Percentiles rank a stretch among this genome's conserved stretches.
These are phyloP conservation scores for Boletus sp. DNA, from an alignment of 1,284 basidiomycete species.

Conservation along the genomic window DNA sequence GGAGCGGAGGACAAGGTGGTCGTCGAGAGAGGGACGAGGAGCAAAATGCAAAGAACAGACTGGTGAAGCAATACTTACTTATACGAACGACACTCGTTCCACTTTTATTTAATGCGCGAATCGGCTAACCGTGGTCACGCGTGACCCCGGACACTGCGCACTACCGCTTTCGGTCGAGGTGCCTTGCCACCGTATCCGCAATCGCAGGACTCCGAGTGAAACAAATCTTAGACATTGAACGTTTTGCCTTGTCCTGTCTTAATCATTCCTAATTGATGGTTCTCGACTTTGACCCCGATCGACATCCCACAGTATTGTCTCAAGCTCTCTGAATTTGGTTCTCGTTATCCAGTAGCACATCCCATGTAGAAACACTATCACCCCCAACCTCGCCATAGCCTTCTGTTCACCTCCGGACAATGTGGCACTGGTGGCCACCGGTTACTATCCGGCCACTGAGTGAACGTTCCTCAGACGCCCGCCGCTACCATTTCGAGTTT, in stretches of 20 bases:
- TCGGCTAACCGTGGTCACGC: conserved; percentile 15
- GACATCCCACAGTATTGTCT: too few species aligned
- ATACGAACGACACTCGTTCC: conserved; percentile 27
- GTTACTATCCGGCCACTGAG: not conserved
- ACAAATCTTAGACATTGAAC: too few species aligned
- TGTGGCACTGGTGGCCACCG: not conserved
- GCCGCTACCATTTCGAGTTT: not conserved
- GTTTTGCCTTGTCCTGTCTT: too few species aligned
- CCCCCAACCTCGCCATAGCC: not conserved
- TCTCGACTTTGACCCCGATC: too few species aligned
- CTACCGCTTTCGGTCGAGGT: conserved; percentile 5
- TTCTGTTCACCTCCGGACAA: not conserved
- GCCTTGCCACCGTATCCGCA: too few species aligned
- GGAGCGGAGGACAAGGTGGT: not conserved
- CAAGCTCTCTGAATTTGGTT: too few species aligned
- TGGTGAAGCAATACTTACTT: not conserved
- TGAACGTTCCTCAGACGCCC: conserved; percentile 8
- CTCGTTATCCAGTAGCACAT: too few species aligned
- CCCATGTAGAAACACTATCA: not conserved
- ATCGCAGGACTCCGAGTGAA: too few species aligned
- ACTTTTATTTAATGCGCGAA: conserved; percentile 24
- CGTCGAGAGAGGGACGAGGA: not conserved
- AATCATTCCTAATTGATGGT: too few species aligned
- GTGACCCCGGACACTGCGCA: conserved; percentile 24
- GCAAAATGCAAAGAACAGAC: not conserved